Conservation (phyloP, 2,329 filamentous ascomycete genomes). For the Hawksworthiomyces lignivorus region DNA sequence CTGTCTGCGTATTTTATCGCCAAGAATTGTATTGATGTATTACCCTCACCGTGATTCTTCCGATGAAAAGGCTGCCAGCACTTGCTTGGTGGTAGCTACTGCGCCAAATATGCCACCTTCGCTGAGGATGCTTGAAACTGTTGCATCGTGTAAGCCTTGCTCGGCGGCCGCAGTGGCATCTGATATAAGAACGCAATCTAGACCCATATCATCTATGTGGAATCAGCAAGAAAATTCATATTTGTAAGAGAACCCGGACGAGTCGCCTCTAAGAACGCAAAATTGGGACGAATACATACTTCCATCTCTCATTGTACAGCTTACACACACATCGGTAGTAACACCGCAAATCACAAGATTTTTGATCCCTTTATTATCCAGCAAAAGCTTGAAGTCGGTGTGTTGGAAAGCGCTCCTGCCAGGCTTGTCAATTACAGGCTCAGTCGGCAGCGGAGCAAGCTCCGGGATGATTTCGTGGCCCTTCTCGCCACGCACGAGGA, state of each 20-base stretch:
- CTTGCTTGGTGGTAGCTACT: slow-evolving; percentile 8
- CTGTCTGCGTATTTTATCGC: too few species aligned
- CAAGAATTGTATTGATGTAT: too few species aligned
- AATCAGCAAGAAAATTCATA: too few species aligned
- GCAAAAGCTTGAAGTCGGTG: slow-evolving; percentile 10
- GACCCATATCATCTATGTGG: slow-evolving; percentile 9
- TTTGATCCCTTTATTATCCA: slow-evolving; percentile 6
- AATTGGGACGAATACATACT: too few species aligned
- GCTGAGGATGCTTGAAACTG: slow-evolving; percentile 7
- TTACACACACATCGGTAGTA: slow-evolving; percentile 11
- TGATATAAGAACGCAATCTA: slow-evolving; percentile 10
- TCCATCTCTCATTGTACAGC: slow-evolving; percentile 8
- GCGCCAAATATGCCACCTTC: slow-evolving; percentile 14
- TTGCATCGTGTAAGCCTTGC: slow-evolving; percentile 7
- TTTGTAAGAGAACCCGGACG: too few species aligned
- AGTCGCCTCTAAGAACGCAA: too few species aligned
- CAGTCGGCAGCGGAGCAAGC: background rate
- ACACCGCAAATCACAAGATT: slow-evolving; percentile 11
- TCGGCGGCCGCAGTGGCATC: slow-evolving; percentile 8
- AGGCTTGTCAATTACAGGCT: slow-evolving; percentile 12
- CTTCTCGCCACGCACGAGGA: slow-evolving; percentile 10
- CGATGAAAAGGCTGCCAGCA: too few species aligned
- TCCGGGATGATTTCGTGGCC: slow-evolving; percentile 11
- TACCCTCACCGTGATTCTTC: too few species aligned
- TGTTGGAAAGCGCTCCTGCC: slow-evolving; percentile 8